Evolutionary conservation across 106 monocot species (phyloP).

Genomic region (Platanthera guangdongensis): DNA sequence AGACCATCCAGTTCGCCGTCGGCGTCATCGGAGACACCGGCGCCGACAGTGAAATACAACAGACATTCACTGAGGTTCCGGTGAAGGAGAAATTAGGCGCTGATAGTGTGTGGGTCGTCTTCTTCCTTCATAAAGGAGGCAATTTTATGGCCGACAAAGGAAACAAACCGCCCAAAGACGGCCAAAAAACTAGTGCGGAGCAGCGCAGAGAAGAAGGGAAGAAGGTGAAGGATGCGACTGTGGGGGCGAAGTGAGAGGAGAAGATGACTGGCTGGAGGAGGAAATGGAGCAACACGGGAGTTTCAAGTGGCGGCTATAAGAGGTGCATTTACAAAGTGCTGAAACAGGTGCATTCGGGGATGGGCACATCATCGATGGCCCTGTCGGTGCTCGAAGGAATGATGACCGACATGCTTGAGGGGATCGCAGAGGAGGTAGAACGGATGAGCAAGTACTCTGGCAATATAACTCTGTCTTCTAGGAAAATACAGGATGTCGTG

Average conservation of each 20-base stretch:
- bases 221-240: too few species aligned
- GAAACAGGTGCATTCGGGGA: slow-evolving; percentile 48
- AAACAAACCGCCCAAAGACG: not conserved
- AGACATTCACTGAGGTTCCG: not conserved
- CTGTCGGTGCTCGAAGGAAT: slow-evolving; percentile 42
- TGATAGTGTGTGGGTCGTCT: not conserved
- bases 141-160: not conserved
- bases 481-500: slow-evolving; percentile 26
- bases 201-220: not conserved
- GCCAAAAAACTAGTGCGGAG: not conserved
- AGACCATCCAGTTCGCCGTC: slow-evolving; percentile 10
- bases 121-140: not conserved
- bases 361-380: slow-evolving; percentile 25
- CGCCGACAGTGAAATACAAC: not conserved
- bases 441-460: slow-evolving; percentile 12
- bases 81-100: not conserved
- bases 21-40: not conserved
- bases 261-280: not conserved
- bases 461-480: slow-evolving; percentile 16
- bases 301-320: slow-evolving; percentile 28
- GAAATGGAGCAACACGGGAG: not conserved
- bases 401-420: slow-evolving; percentile 47
- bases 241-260: not conserved
- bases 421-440: slow-evolving; percentile 36
- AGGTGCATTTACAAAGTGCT: slow-evolving; percentile 36